phyloP scores from a whole-genome alignment of 2,329 filamentous ascomycete species.

The Berkeleyomyces basicola region DNA sequence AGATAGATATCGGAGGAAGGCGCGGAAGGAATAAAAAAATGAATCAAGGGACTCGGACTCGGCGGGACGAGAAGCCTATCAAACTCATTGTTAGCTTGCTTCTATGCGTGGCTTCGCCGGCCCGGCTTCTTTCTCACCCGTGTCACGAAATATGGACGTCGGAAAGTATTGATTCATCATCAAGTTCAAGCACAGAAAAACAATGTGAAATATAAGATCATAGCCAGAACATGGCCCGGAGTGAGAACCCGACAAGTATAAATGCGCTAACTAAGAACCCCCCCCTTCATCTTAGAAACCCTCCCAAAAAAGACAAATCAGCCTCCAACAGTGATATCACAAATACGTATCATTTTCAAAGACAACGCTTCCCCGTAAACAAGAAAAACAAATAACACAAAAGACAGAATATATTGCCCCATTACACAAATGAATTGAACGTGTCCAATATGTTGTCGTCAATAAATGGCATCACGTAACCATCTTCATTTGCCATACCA shows the following conservation, averaged over 20 bases:
- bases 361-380: background rate
- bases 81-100: background rate
- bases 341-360: background rate
- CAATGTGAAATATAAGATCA: background rate
- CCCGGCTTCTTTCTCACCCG: background rate
- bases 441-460: background rate
- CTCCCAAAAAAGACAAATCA: too few relatives aligned
- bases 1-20: background rate
- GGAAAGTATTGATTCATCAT: background rate
- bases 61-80: background rate
- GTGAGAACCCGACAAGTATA: constrained; percentile 1
- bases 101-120: background rate
- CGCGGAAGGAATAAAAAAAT: background rate
- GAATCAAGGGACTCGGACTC: background rate
- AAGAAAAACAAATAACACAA: background rate
- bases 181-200: background rate
- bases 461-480: background rate
- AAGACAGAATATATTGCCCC: background rate
- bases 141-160: background rate
- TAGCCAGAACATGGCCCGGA: background rate
- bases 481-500: background rate
- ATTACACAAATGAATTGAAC: background rate
- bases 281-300: too few relatives aligned
- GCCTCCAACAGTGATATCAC: too few relatives aligned
- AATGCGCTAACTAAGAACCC: too few relatives aligned